Evolutionary conservation across 2,329 filamentous ascomycete species (phyloP), one percentile per base, ranked within the genome.

Genomic region (Stachybotrys chlorohalonatus): DNA sequence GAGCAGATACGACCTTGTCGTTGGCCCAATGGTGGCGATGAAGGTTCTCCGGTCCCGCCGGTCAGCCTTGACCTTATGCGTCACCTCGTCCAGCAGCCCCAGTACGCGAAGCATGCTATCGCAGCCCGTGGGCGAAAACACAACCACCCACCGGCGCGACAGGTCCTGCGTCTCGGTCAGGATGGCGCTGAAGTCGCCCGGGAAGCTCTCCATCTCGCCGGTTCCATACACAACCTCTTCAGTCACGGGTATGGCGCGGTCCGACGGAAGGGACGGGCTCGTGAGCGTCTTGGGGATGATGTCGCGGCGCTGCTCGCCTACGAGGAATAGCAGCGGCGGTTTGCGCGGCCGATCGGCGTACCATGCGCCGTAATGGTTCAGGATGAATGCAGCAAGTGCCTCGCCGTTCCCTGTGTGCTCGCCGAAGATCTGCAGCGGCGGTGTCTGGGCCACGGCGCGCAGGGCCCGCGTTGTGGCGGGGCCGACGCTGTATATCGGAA

Each of bases 1-100:
- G 15, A 75, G 67, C 49, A 99, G 72, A 70, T 90, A 85, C 61
- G 91, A 84, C 58, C 86, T 80, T 11, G 94, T 99, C 16, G 94
- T 99, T 11, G 94, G 93, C 1, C 94, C 94, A 69, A 99, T 99
- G 0, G 92, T 95, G 13, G 87, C 90, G 57, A 97, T 76, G 58
- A 81, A 84, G 1, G 84, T 86, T 52, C 68, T 77, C 9, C 71
- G 72, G 31, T 67, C 65, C 36, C 64, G 58, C 4, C 56, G 58
- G 11, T 52, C 62, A 6, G 59, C 61, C 39, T 63, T 63, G 17
- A 66, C 71, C 62, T 67, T 76, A 17, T 73, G 72, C 1, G 74
- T 78, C 16, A 66, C 64, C 6, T 69, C 63, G 54, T 83, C 78
- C 16, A 85, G 64, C 60, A 80, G 61, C 2, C 74, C 79, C 52